phyloP scores from a whole-genome alignment of 2,329 filamentous ascomycete species.

The Penicillium capsulatum region DNA sequence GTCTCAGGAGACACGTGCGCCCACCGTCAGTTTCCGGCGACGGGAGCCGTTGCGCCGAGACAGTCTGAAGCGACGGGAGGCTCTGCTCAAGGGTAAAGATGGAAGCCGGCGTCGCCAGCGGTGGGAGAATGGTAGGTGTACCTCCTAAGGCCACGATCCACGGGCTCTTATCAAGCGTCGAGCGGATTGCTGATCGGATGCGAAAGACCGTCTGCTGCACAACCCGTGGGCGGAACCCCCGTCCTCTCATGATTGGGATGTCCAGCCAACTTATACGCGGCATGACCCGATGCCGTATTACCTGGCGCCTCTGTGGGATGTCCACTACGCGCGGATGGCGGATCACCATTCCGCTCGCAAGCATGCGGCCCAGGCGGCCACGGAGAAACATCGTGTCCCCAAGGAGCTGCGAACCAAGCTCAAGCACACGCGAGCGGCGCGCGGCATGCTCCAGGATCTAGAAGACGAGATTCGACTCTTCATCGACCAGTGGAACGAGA shows the following conservation, averaged over 20 bases:
- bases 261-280: constrained; percentile 74
- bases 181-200: background rate
- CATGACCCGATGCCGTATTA: constrained; percentile 77
- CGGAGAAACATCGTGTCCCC: constrained; percentile 55
- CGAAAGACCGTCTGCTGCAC: constrained; percentile 71
- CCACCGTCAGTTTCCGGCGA: constrained; percentile 47
- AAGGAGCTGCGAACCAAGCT: constrained; percentile 74
- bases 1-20: constrained; percentile 22
- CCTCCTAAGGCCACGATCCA: background rate
- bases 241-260: constrained; percentile 73
- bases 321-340: constrained; percentile 43
- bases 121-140: constrained; percentile 82
- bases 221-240: constrained; percentile 86
- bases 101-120: constrained; percentile 78
- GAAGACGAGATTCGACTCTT: constrained; percentile 81
- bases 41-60: constrained; percentile 56
- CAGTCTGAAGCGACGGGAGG: constrained; percentile 65
- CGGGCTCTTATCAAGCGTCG: background rate
- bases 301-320: constrained; percentile 80
- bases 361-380: constrained; percentile 37
- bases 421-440: constrained; percentile 75
- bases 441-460: constrained; percentile 73
- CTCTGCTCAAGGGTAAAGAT: constrained; percentile 81
- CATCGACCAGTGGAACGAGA: constrained; percentile 58
- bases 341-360: constrained; percentile 37